Conservation (phyloP, 306 rosid species). For the Erythrophleum fordii region DNA sequence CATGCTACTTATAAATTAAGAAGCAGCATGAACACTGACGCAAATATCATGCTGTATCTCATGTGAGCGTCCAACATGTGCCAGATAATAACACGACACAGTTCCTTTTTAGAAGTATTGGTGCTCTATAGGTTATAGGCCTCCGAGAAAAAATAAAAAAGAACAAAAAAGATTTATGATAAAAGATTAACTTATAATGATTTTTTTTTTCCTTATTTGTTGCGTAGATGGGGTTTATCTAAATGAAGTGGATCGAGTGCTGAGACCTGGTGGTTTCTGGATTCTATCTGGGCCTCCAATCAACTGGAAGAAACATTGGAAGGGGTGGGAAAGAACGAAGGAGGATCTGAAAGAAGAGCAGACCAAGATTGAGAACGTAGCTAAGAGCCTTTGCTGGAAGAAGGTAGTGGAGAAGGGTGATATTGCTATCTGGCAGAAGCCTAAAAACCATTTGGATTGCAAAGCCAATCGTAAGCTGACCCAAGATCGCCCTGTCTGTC, state of each 20-base stretch:
- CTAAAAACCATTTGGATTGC: slow-evolving; percentile 69
- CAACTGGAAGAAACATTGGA: slow-evolving; percentile 64
- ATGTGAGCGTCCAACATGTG: too few species aligned
- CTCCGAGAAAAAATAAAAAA: not conserved
- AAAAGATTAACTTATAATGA: not conserved
- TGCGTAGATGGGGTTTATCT: slow-evolving; percentile 64
- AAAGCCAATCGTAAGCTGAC: slow-evolving; percentile 39
- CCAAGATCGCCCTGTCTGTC: slow-evolving; percentile 53
- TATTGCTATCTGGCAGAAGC: slow-evolving; percentile 89
- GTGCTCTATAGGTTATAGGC: not conserved
- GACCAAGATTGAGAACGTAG: slow-evolving; percentile 60
- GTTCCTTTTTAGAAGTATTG: not conserved
- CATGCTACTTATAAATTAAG: not conserved
- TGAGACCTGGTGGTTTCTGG: slow-evolving; percentile 87
- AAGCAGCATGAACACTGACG: not conserved
- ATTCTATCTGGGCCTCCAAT: slow-evolving; percentile 86
- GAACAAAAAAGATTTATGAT: not conserved
- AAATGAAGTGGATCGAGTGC: slow-evolving; percentile 73
- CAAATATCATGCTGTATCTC: too few species aligned
- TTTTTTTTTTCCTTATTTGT: not conserved
- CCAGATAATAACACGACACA: not conserved
- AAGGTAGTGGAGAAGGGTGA: slow-evolving; percentile 67
- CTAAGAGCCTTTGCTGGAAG: slow-evolving; percentile 79
- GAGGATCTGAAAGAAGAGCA: slow-evolving; percentile 69
- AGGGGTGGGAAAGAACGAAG: slow-evolving; percentile 74